Conservation (phyloP, 441 rosid species). For the Gossypium aridum region DNA sequence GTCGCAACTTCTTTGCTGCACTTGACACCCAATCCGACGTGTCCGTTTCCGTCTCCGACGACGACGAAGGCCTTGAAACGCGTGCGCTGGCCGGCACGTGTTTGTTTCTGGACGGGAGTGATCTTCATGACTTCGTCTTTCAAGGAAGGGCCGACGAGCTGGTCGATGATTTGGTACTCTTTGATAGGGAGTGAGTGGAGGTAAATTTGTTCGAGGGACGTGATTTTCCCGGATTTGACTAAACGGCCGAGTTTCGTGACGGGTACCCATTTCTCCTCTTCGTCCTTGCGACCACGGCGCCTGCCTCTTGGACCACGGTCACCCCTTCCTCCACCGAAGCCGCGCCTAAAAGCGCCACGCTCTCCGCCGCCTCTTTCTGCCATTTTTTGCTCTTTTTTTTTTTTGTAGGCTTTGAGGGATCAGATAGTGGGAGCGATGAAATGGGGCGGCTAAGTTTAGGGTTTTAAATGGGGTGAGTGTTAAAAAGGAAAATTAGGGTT, state of each 20-base stretch:
- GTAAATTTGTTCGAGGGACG: conserved; percentile 8
- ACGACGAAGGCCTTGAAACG: conserved; percentile 6
- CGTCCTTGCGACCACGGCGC: conserved; percentile 1
- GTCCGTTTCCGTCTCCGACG: conserved; percentile 2
- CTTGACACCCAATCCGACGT: neutral
- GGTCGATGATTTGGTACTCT: conserved; percentile 6
- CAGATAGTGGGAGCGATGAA: neutral
- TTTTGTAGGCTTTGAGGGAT: neutral
- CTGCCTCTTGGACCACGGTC: conserved; percentile 7
- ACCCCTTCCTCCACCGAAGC: neutral
- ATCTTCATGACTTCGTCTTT: conserved; percentile 8
- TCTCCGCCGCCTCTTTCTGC: conserved; percentile 2
- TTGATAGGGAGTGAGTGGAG: conserved; percentile 5
- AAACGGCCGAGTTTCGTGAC: neutral
- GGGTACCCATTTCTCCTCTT: neutral
- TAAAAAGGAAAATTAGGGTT: neutral
- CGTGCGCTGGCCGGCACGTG: conserved; percentile 2
- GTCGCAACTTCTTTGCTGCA: conserved; percentile 6
- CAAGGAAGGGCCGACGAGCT: conserved; percentile 1
- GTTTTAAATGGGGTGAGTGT: neutral
- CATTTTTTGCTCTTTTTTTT: neutral
- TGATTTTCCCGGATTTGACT: neutral
- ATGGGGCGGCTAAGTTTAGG: neutral
- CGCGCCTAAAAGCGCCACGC: neutral
- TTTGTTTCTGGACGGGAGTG: conserved; percentile 7